Evolutionary conservation across 768 basidiomycete species (phyloP).

Genomic region (Mycena sanguinolenta): DNA sequence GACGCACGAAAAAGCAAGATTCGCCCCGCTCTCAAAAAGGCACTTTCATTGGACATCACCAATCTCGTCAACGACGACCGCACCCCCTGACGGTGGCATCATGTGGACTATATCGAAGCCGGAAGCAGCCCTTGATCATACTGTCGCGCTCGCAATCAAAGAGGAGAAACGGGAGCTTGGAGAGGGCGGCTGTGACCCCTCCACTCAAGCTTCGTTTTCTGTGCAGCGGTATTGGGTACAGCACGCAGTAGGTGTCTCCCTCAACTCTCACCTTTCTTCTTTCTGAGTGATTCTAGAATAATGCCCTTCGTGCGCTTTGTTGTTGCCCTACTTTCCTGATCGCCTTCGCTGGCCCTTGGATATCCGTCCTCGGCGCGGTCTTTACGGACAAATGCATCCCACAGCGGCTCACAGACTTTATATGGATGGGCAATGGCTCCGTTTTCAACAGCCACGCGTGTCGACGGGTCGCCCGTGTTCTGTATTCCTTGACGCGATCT

Average conservation of each 20-base stretch:
- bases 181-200: too few relatives aligned
- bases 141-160: too few relatives aligned
- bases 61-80: background rate
- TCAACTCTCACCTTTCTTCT: too few relatives aligned
- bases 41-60: background rate
- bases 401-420: conserved; percentile 51
- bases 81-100: background rate
- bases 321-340: conserved; percentile 49
- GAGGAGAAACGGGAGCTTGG: too few relatives aligned
- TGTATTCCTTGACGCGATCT: too few relatives aligned
- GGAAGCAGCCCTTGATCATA: too few relatives aligned
- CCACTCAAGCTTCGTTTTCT: too few relatives aligned
- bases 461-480: conserved; percentile 34
- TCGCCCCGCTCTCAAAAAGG: conserved; percentile 2
- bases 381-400: too few relatives aligned
- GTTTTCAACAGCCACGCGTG: conserved; percentile 29
- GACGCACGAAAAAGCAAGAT: background rate
- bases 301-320: conserved; percentile 26
- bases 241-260: too few relatives aligned
- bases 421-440: conserved; percentile 41
- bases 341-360: too few relatives aligned
- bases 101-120: conserved; percentile 3
- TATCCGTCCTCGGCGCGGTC: too few relatives aligned
- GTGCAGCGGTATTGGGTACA: too few relatives aligned
- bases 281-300: conserved; percentile 19